Conservation (phyloP, 805 yeast genomes). For the Yarrowia sp. region DNA sequence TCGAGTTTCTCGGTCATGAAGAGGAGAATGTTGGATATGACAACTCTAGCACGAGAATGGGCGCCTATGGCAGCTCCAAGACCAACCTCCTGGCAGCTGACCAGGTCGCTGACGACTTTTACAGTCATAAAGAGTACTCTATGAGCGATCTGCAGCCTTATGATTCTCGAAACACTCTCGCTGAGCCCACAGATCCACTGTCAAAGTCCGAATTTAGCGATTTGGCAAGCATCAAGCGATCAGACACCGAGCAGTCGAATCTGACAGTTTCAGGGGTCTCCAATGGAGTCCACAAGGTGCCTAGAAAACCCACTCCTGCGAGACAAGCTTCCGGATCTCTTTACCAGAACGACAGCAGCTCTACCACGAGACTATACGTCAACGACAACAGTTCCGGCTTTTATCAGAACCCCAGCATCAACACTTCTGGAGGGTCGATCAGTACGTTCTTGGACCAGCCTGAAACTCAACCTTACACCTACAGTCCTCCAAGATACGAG, state of each 20-base stretch:
- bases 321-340: constrained; percentile 5
- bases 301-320: constrained; percentile 4
- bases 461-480: not conserved
- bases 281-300: constrained; percentile 7
- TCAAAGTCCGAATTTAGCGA: constrained; percentile 8
- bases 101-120: constrained; percentile 6
- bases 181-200: constrained; percentile 25
- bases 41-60: not conserved
- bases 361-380: not conserved
- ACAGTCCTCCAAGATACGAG: constrained; percentile 24
- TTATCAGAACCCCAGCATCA: constrained; percentile 14
- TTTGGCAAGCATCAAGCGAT: not conserved
- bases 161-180: constrained; percentile 24
- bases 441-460: not conserved
- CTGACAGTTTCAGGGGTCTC: constrained; percentile 1
- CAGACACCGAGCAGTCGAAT: not conserved
- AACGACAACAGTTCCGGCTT: constrained; percentile 1
- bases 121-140: constrained; percentile 1
- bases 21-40: not conserved
- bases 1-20: constrained; percentile 34
- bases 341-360: constrained; percentile 10
- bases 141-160: constrained; percentile 10
- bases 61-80: constrained; percentile 3
- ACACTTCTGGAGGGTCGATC: constrained; percentile 5
- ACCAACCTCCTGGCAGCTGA: constrained; percentile 12